Base-by-base conservation (phyloP, 1,284 basidiomycete species). In the Coniferiporia weirii region DNA sequence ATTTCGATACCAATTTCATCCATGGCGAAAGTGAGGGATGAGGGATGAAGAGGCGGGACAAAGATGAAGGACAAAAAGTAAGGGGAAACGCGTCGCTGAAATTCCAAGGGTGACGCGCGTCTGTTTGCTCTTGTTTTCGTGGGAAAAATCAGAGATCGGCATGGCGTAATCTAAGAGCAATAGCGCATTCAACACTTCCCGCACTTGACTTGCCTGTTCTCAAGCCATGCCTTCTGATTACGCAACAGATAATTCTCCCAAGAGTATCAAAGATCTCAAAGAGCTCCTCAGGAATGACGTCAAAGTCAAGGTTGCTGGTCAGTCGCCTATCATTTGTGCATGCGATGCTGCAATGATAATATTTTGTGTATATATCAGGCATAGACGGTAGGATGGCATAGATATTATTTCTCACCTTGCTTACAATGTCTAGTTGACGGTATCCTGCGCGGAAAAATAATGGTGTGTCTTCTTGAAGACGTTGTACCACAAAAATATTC, bases 401-500 rank as follows among this genome's bases (percentile, higher is more conserved):
- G 27, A 20, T 27, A 46, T 49, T 20, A 20, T 40, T 50, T 10
- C 19, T 43, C 32, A 3, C 17, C 15, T 8, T 38, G 34, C 57
- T 22, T 32, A 54, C 32, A 15, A 22, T 50, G 27, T 34, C 1
- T 71, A 89, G 92, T 95, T 50, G 96, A 99, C 72, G 96, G 96
- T 40, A 85, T 98, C 17, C 79, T 98, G 13, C 81, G 95, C 51
- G 95, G 95, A 51, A 98, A 98, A 75, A 90, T 90, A 72, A 94
- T 97, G 90, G 90, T 87, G 63, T 57, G 75, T 62, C 12, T 12
- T 17, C 27, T 27, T 27, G 50, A n/a, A 44, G 57, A 36, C 47
- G 15, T 49, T 36, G 17, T 34, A 53, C 10, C 38, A 48, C 52
- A 53, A 51, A 13, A 57, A 20, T 34, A 53, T 20, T 32, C 32